Evolutionary conservation across 495 filamentous ascomycete genomes (phyloP), one percentile per base, ranked within the genome.

Genomic region (Staphylotrichum longicolle): DNA sequence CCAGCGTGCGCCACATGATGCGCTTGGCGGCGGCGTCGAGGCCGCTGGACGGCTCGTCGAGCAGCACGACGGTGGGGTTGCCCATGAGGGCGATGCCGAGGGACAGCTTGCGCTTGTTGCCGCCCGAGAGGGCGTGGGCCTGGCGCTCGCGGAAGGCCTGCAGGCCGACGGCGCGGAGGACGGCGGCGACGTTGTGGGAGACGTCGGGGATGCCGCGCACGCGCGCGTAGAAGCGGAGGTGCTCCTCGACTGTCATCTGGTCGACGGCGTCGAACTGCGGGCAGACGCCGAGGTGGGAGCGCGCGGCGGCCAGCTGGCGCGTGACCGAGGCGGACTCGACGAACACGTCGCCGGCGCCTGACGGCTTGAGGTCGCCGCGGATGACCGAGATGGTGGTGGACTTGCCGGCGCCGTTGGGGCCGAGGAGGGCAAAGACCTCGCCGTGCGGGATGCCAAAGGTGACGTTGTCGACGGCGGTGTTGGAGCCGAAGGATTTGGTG

Each of bases 351-450:
- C 88, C 87, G 39, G 75, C 70, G 47, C 73, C 72, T 55, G 63
- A 66, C 0, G 91, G 90, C 37, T 83, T 81, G 54, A 92, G 79
- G 65, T 96, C 91, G n/a, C 91, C 91, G 59, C 91, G 83, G 71
- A 96, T 89, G 42, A 95, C 77, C 15, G 83, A 86, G 72, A 96
- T 93, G 7, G 87, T 93, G 5, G 90, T 94, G 5, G 85, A 88
- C 68, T 96, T 96, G 51, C 91, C 91, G 1, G 91, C 91, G 32
- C 91, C 91, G 70, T 96, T 96, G 27, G 91, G 90, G 6, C 91
- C 91, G 5, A 96, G 82, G 1, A 95, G 82, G 20, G 91, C 90
- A 71, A 95, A 95, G 12, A 93, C 86, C 69, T 94, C 88, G 57
- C 87, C 86, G 51, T 83, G 84, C 40, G 83, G 80, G 34, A 96